A percentile compares a stretch with the other conserved stretches of the same genome.
Evolutionary conservation across 2,329 filamentous ascomycete genomes (phyloP).

Genomic region (Colletotrichum chrysophilum): DNA sequence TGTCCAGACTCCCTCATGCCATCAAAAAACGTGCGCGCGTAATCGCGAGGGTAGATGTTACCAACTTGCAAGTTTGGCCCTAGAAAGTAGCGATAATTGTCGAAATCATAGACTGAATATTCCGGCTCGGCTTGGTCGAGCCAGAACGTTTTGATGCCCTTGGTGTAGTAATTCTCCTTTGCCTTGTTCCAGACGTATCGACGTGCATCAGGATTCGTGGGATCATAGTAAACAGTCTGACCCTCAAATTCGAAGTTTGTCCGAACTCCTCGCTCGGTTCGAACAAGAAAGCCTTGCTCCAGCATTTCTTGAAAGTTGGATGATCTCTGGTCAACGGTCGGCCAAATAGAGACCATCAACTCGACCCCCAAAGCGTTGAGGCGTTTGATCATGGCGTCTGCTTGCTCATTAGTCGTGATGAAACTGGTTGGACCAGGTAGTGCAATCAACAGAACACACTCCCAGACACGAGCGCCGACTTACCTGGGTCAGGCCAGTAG

Average conservation of each 20-base stretch:
- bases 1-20: constrained; percentile 60
- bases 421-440: not conserved
- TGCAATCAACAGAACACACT: not conserved
- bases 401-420: not conserved
- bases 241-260: constrained; percentile 64
- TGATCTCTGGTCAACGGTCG: constrained; percentile 46
- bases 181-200: constrained; percentile 63
- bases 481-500: constrained; percentile 66
- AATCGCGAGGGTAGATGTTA: constrained; percentile 64
- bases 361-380: constrained; percentile 63
- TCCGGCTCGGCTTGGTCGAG: constrained; percentile 74
- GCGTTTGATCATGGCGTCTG: constrained; percentile 40
- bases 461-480: constrained; percentile 55
- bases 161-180: constrained; percentile 64
- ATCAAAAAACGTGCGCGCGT: constrained; percentile 64
- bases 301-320: constrained; percentile 33
- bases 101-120: constrained; percentile 69
- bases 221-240: constrained; percentile 65
- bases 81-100: constrained; percentile 65
- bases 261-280: constrained; percentile 63
- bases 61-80: constrained; percentile 48
- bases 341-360: constrained; percentile 74
- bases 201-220: constrained; percentile 65
- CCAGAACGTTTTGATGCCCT: constrained; percentile 70
- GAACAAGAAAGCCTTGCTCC: constrained; percentile 60